Evolutionary conservation across 768 basidiomycete species (phyloP), one percentile per base, ranked within the genome.

Genomic region (Sporobolomyces phaffii): DNA sequence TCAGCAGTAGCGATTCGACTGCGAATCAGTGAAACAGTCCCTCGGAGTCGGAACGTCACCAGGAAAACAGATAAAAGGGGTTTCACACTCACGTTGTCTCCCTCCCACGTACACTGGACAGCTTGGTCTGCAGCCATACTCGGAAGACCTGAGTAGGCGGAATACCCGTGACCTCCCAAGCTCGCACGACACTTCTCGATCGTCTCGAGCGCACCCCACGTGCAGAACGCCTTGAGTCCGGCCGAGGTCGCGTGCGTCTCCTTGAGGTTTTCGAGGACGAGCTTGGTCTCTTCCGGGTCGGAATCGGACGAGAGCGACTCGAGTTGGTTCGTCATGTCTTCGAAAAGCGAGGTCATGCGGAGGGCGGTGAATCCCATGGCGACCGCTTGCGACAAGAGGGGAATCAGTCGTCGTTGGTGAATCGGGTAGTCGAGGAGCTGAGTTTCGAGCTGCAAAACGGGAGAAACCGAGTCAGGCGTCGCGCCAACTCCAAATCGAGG

Each of bases 391-490:
- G 76, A 58, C 20, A 77, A 65, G 28, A 77, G 65, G 10, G 76
- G 76, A 48, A 77, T 56, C 17, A 77, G 72, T n/a, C 77, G 73
- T 11, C 77, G 68, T 49, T 77, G 77, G 57, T 77, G 77, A 36
- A 81, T 79, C 8, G 80, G 80, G 64, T 81, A 81, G 68, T 81
- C 80, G 54, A 81, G 74, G 8, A 81, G 57, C 59, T 80, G 80
- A 11, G 78, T 78, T 65, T 81, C 80, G 45, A 77, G 65, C 77
- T 77, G 47, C n/a, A n/a, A n/a, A n/a, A n/a, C n/a, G n/a, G n/a
- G n/a, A n/a, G n/a, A n/a, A n/a, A n/a, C n/a, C n/a, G n/a, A n/a
- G n/a, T n/a, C n/a, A n/a, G n/a, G n/a, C n/a, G n/a, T n/a, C n/a
- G n/a, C n/a, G n/a, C n/a, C n/a, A n/a, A n/a, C n/a, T n/a, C 10